Evolutionary conservation across 1,139 yeast species (phyloP), one percentile per base, ranked within the genome.

Genomic region (Yamadazyma aaseri): DNA sequence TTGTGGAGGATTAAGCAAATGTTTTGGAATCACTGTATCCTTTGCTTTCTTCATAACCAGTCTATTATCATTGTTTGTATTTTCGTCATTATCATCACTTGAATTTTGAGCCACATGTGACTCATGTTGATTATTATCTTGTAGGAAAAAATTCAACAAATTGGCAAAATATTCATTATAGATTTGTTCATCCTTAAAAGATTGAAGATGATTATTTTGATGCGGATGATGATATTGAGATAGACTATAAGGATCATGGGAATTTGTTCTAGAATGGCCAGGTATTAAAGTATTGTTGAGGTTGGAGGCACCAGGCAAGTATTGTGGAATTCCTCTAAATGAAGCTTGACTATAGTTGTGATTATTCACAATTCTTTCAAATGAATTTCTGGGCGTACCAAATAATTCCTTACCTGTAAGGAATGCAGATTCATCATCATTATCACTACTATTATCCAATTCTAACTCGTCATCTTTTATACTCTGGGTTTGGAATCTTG

Each of bases 351-450:
- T 32, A 20, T 28, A 31, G 33, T 45, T 40, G 17, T 48, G 46
- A 22, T 40, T 39, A 18, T 38, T 36, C 0, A 60, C 53, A 20
- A 58, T 53, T 36, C 60, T 56, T 32, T 66, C 73, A 44, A 65
- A 65, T 11, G 71, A 61, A 31, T 61, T 61, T 35, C 66, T 45
- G 1, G 73, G 71, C 2, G 71, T 65, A 1, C 74, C 74, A 48
- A 70, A 70, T 26, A 70, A 50, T 44, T 70, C 75, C 35, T 58
- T 60, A 6, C 67, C 66, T 10, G 65, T 56, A 56, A 69, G 56
- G 23, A 69, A 53, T 29, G 63, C 72, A 15, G 62, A 71, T 6
- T 57, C 44, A 4, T 47, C 50, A 24, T 39, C 41, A 18, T 37
- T 42, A 10, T 44, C 55, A 20, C 49, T 41, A 24, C 48, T 49